phyloP scores from a whole-genome alignment of 768 basidiomycete species.

The Mrakia blollopis region DNA sequence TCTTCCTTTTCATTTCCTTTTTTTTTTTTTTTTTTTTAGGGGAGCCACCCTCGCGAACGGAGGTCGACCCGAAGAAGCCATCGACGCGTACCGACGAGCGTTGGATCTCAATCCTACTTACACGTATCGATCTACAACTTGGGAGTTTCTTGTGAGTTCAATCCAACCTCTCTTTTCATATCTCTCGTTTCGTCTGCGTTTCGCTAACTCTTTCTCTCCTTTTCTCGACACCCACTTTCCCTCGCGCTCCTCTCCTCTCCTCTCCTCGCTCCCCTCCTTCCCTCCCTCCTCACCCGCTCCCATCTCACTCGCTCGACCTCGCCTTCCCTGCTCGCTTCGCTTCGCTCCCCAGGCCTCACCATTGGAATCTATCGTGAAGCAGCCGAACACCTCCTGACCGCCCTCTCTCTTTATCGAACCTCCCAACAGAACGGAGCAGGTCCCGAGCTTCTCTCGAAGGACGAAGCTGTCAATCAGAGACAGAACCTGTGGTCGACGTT shows the following conservation, averaged over 20 bases:
- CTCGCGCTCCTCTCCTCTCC: constrained; percentile 23
- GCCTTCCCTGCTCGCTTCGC: background rate
- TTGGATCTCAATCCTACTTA: constrained; percentile 87
- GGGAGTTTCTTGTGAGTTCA: constrained; percentile 82
- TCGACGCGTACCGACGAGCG: constrained; percentile 70
- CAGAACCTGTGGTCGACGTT: constrained; percentile 88
- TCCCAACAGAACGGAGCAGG: background rate
- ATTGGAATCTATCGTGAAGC: constrained; percentile 94
- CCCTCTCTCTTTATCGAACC: constrained; percentile 62
- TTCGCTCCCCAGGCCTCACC: constrained; percentile 60
- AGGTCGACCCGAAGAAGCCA: constrained; percentile 85
- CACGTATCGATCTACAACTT: constrained; percentile 95
- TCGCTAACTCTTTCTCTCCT: too few relatives aligned
- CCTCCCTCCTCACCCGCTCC: background rate
- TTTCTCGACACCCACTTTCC: too few relatives aligned
- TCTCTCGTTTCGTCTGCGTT: too few relatives aligned
- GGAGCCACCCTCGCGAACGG: constrained; percentile 94
- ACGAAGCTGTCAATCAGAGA: constrained; percentile 58
- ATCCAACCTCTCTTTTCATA: too few relatives aligned
- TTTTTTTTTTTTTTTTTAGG: background rate
- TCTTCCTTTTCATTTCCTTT: background rate
- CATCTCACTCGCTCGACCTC: background rate
- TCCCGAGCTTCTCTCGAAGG: constrained; percentile 14
- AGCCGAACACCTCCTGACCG: constrained; percentile 88
- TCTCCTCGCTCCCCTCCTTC: constrained; percentile 19